Percentiles rank a stretch among this genome's conserved stretches.
Conservation (phyloP, 805 yeast genomes). For the Saccharomycopsis guyanensis region DNA sequence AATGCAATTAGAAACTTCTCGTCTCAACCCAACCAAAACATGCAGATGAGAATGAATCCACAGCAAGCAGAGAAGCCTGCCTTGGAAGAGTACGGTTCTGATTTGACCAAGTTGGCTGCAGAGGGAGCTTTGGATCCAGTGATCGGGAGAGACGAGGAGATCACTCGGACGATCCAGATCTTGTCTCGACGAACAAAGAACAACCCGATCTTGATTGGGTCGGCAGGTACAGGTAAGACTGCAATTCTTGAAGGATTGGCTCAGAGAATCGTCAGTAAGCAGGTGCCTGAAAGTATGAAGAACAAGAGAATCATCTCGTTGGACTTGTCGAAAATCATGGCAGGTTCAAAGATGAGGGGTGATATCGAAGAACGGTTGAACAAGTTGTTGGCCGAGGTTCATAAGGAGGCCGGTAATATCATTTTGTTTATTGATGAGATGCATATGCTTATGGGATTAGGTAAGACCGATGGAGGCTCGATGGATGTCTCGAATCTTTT, state of each 20-base stretch:
- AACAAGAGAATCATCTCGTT: constrained; percentile 75
- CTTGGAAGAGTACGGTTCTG: constrained; percentile 75
- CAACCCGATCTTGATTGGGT: constrained; percentile 90
- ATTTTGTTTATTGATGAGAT: constrained; percentile 87
- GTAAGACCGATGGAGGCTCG: constrained; percentile 81
- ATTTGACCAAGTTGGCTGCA: constrained; percentile 76
- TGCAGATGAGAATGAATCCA: constrained; percentile 27
- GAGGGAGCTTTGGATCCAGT: constrained; percentile 95
- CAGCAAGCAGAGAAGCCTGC: constrained; percentile 60
- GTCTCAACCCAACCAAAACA: too few species aligned
- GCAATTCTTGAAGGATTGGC: constrained; percentile 96
- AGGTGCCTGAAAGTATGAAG: constrained; percentile 92
- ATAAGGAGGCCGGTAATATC: constrained; percentile 52
- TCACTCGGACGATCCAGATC: constrained; percentile 86
- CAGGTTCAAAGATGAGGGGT: constrained; percentile 94
- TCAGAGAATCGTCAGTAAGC: constrained; percentile 82
- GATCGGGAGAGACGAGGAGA: constrained; percentile 94
- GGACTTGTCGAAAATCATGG: constrained; percentile 81
- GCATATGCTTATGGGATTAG: constrained; percentile 82
- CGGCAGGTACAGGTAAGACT: constrained; percentile 98
- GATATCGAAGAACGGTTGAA: constrained; percentile 92
- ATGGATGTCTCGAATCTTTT: constrained; percentile 91
- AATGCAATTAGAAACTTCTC: too few species aligned
- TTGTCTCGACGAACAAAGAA: constrained; percentile 89
- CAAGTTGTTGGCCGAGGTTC: constrained; percentile 67